Evolutionary conservation across 1,284 basidiomycete genomes (phyloP), one percentile per base, ranked within the genome.

Genomic region (Sanguinoderma infundibulare): DNA sequence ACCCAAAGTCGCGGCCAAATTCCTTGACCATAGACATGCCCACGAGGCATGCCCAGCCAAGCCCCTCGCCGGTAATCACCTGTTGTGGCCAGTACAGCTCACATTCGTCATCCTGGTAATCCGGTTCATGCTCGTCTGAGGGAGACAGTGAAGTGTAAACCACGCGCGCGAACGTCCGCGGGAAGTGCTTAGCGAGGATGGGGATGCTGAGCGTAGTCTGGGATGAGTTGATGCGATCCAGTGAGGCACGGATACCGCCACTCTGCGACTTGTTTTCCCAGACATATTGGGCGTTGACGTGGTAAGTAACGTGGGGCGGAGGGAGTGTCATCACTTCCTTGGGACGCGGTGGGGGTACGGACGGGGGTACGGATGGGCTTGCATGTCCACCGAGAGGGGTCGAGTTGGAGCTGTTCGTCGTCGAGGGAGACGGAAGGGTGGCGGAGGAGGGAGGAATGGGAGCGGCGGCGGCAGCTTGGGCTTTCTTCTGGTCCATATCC

Each of bases 21-120:
- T 92, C 90, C 67, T 82, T 86, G 69, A 92, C 83, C 90, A 92
- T 92, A 42, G 90, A 87, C 71, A 87, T 89, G 65, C 89, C 90
- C 83, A 92, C 86, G 42, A 88, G 77, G 72, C 89, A 91, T 15
- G 91, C 84, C 90, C 90, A 92, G 17, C 87, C 90, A 32, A 92
- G 78, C 53, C 90, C 90, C 72, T 90, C 87, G 53, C 89, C 89
- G 32, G 83, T 87, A 53, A 85, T 77, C 46, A 82, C 79, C 67
- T 90, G 86, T 38, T 85, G 84, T 0, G 90, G 91, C 91, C 90
- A 92, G 71, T 85, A 90, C 17, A 92, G 78, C 69, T 92, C 91
- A 63, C 90, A 89, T 71, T 91, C 90, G 65, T 89, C 87, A 67
- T 92, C 90, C 70, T 92, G 90, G 60, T 92, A 85, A 64, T 92